Evolutionary conservation across 169 alveolate genomes (phyloP).

Genomic region (Plasmodium vinckei): DNA sequence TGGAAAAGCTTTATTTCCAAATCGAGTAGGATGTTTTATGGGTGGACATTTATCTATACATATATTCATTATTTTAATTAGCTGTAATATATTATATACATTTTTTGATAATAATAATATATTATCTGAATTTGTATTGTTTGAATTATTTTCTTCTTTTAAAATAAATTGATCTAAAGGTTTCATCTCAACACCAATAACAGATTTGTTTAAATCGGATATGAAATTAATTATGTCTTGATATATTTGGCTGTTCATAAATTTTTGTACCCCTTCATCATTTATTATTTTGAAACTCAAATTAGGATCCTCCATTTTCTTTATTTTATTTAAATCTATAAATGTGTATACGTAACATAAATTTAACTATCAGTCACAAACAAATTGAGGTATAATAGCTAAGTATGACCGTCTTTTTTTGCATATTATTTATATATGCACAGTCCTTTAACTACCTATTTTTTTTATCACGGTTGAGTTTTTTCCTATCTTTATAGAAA

Average conservation of each 20-base stretch:
- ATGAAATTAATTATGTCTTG: constrained; percentile 44
- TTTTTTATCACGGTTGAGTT: too few relatives aligned
- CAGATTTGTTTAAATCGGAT: constrained; percentile 36
- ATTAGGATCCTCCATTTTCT: constrained; percentile 3
- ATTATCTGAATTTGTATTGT: neutral
- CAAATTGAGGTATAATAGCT: too few relatives aligned
- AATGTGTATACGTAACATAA: too few relatives aligned
- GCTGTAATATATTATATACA: constrained; percentile 29
- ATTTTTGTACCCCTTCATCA: constrained; percentile 46
- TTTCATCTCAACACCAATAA: constrained; percentile 50
- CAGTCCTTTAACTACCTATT: too few relatives aligned
- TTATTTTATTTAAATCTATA: neutral
- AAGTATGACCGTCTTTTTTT: too few relatives aligned
- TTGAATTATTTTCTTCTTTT: neutral
- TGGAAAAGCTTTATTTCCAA: constrained; percentile 93
- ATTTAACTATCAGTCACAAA: too few relatives aligned
- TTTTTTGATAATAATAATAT: constrained; percentile 37
- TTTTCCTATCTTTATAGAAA: too few relatives aligned
- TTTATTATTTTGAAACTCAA: constrained; percentile 40
- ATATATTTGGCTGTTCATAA: constrained; percentile 27
- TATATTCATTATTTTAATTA: constrained; percentile 31
- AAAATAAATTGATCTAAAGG: constrained; percentile 28
- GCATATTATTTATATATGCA: too few relatives aligned
- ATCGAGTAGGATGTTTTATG: constrained; percentile 90
- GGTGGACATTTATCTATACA: constrained; percentile 88